phyloP scores from a whole-genome alignment of 2,329 filamentous ascomycete species.

The Aspergillus ochraceus region DNA sequence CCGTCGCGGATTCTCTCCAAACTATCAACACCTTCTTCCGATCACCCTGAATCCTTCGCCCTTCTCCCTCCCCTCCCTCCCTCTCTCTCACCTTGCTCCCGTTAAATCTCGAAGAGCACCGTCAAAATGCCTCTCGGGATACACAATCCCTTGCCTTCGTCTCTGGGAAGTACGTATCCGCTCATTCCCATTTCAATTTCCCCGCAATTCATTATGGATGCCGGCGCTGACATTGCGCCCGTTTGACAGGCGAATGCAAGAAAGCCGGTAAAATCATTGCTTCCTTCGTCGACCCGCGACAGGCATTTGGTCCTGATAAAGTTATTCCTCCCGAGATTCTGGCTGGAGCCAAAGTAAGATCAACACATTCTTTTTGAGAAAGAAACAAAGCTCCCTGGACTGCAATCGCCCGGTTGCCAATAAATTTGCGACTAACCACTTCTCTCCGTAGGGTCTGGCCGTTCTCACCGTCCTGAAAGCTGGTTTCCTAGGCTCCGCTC shows the following conservation, averaged over 20 bases:
- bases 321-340: constrained; percentile 91
- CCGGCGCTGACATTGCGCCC: constrained; percentile 33
- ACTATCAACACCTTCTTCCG: constrained; percentile 7
- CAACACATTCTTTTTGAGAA: not conserved
- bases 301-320: constrained; percentile 94
- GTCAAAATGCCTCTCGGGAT: constrained; percentile 46
- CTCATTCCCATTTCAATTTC: constrained; percentile 21
- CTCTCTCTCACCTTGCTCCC: not conserved
- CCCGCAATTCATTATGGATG: constrained; percentile 30
- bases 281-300: constrained; percentile 90
- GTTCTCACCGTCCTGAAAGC: constrained; percentile 52
- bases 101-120: constrained; percentile 14
- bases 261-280: constrained; percentile 95
- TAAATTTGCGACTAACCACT: constrained; percentile 10
- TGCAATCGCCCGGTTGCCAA: not conserved
- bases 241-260: constrained; percentile 80
- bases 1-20: constrained; percentile 13
- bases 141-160: constrained; percentile 50
- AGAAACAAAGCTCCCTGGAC: not conserved
- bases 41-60: not conserved
- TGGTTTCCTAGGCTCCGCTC: constrained; percentile 51
- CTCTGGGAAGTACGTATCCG: constrained; percentile 46
- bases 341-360: constrained; percentile 78
- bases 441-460: constrained; percentile 44
- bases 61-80: not conserved